Evolutionary conservation across 2,329 filamentous ascomycete species (phyloP).

Genomic region (Neofusicoccum umdonicola): DNA sequence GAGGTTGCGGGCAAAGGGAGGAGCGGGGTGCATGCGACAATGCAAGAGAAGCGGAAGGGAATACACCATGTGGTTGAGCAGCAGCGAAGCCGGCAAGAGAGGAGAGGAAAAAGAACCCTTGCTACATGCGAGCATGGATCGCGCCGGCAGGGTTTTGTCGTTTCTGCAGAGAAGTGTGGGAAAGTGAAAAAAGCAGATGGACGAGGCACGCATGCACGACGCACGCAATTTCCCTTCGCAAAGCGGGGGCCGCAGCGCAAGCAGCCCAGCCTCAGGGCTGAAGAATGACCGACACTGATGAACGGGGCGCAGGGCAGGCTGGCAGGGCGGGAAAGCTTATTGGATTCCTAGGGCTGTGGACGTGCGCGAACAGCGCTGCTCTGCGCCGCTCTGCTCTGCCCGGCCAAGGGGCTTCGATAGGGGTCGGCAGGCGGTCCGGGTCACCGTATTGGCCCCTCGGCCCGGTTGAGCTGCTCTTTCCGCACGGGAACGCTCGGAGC

Average conservation of each 20-base stretch:
- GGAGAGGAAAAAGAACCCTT: no score
- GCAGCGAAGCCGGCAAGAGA: no score
- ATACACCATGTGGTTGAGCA: no score
- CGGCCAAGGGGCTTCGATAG: neutral
- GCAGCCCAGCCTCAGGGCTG: neutral
- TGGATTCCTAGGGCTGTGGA: neutral
- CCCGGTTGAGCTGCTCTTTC: neutral
- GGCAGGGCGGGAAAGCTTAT: neutral
- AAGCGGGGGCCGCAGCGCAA: neutral
- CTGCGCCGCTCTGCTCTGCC: neutral
- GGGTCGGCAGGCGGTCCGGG: neutral
- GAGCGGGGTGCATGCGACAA: neutral
- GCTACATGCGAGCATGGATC: no score
- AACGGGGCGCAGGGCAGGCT: neutral
- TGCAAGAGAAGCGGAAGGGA: no score
- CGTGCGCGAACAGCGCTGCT: neutral
- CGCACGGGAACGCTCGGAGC: neutral
- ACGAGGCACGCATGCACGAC: no score
- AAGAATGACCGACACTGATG: neutral
- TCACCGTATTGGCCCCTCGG: conserved; percentile 5
- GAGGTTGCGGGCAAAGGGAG: neutral
- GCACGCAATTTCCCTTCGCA: neutral
- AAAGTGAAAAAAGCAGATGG: no score
- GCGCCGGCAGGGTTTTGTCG: no score
- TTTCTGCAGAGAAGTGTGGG: no score